phyloP scores from a whole-genome alignment of 1,139 yeast species.

The Protomyces lactucae-debilis region DNA sequence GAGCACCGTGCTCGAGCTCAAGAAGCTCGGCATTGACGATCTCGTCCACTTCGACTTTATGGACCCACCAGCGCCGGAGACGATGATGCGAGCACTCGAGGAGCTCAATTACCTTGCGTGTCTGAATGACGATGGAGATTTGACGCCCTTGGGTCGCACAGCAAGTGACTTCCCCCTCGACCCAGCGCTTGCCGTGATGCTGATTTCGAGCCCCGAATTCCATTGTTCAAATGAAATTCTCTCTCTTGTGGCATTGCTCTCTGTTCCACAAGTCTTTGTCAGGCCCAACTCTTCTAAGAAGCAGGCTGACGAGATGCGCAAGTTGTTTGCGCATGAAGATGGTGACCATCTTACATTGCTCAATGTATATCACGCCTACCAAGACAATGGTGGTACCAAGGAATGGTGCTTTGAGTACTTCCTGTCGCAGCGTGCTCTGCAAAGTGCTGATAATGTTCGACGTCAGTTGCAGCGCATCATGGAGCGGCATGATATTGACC shows the following conservation, averaged over 20 bases:
- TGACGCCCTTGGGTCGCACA: constrained; percentile 80
- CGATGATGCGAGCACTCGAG: constrained; percentile 98
- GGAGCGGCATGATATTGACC: constrained; percentile 71
- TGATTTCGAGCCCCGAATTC: constrained; percentile 80
- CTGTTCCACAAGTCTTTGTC: constrained; percentile 91
- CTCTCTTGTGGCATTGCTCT: constrained; percentile 80
- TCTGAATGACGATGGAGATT: constrained; percentile 84
- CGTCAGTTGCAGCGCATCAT: constrained; percentile 75
- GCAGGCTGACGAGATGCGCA: constrained; percentile 88
- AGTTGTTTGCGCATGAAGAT: constrained; percentile 82
- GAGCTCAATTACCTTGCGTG: constrained; percentile 87
- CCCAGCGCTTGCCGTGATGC: constrained; percentile 90
- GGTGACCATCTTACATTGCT: constrained; percentile 92
- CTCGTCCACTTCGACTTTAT: constrained; percentile 95
- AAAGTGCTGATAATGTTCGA: constrained; percentile 79
- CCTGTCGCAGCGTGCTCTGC: constrained; percentile 73
- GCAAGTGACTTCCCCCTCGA: constrained; percentile 94
- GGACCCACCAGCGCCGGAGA: constrained; percentile 99
- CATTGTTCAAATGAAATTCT: constrained; percentile 83
- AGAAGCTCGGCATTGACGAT: constrained; percentile 91
- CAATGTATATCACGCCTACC: constrained; percentile 82
- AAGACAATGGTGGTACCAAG: constrained; percentile 54
- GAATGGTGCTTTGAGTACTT: constrained; percentile 90
- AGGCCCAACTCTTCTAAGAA: constrained; percentile 86
- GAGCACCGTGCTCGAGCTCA: constrained; percentile 84